phyloP scores from a whole-genome alignment of 2,329 filamentous ascomycete genomes.

The Ceratocystis ficicola region DNA sequence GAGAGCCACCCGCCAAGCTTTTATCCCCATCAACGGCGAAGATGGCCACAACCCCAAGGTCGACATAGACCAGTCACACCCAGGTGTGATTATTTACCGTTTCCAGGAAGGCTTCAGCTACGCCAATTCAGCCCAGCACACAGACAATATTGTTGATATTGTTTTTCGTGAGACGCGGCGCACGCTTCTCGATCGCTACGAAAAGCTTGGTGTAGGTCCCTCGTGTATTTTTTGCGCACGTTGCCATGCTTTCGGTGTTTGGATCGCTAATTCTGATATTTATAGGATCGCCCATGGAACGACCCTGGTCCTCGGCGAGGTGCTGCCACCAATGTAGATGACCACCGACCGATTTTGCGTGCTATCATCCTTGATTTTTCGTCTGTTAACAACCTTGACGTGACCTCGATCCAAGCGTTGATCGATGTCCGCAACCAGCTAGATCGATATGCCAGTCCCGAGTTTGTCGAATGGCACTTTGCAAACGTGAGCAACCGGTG shows the following conservation, averaged over 20 bases:
- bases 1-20: constrained; percentile 27
- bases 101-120: constrained; percentile 47
- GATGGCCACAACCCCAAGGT: constrained; percentile 41
- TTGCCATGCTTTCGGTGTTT: background rate
- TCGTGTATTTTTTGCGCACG: background rate
- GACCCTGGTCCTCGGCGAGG: constrained; percentile 36
- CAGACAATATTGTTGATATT: constrained; percentile 38
- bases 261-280: constrained; percentile 8
- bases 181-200: constrained; percentile 34
- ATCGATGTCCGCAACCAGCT: constrained; percentile 44
- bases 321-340: constrained; percentile 27
- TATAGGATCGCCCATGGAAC: constrained; percentile 43
- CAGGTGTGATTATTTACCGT: constrained; percentile 44
- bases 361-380: constrained; percentile 48
- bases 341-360: constrained; percentile 36
- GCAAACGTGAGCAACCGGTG: constrained; percentile 44
- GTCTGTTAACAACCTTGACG: constrained; percentile 44
- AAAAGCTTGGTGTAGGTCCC: constrained; percentile 37
- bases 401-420: constrained; percentile 45
- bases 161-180: constrained; percentile 37
- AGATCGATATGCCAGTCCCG: constrained; percentile 40
- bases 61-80: constrained; percentile 36
- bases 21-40: constrained; percentile 38
- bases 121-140: constrained; percentile 40
- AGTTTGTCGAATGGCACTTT: constrained; percentile 42